A percentile compares a stretch with the other conserved stretches of the same genome.
phyloP scores from a whole-genome alignment of 2,329 filamentous ascomycete species.

The Zymoseptoria brevis region DNA sequence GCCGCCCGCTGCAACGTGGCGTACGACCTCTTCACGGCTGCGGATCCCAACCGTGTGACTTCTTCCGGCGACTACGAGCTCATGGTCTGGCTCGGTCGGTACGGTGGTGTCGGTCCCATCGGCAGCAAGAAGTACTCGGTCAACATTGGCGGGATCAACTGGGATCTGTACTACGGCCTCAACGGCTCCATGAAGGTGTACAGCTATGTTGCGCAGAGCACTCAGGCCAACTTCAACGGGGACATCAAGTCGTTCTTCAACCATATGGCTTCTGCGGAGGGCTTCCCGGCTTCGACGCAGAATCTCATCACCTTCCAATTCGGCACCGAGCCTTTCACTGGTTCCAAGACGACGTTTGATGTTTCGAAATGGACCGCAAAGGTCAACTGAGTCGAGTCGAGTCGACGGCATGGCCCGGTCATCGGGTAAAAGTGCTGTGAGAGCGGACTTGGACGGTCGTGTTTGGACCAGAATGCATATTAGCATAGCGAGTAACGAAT shows the following conservation, averaged over 20 bases:
- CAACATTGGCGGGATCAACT: constrained; percentile 47
- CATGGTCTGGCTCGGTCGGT: constrained; percentile 57
- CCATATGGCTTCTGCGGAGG: constrained; percentile 46
- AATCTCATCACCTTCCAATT: constrained; percentile 38
- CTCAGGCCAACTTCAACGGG: constrained; percentile 47
- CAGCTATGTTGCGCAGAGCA: constrained; percentile 46
- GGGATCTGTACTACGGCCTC: constrained; percentile 53
- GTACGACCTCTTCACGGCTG: constrained; percentile 54
- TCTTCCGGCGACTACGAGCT: constrained; percentile 49
- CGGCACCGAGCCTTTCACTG: not conserved
- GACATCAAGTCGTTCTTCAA: constrained; percentile 52
- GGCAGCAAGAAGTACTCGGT: constrained; percentile 43
- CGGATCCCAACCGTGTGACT: constrained; percentile 22
- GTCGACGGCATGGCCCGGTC: too few relatives aligned
- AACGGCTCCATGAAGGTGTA: constrained; percentile 55
- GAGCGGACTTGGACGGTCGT: too few relatives aligned
- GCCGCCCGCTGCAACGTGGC: constrained; percentile 50
- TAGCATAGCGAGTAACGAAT: too few relatives aligned
- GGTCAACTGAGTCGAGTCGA: not conserved
- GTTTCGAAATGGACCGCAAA: not conserved
- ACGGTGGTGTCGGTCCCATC: constrained; percentile 52
- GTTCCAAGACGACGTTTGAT: not conserved
- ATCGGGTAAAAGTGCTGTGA: too few relatives aligned
- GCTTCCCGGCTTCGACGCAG: constrained; percentile 38
- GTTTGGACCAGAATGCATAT: too few relatives aligned